These are phyloP conservation scores for Corinectria fuckeliana DNA, from an alignment of 2,329 filamentous ascomycete species.

Conservation along the genomic window DNA sequence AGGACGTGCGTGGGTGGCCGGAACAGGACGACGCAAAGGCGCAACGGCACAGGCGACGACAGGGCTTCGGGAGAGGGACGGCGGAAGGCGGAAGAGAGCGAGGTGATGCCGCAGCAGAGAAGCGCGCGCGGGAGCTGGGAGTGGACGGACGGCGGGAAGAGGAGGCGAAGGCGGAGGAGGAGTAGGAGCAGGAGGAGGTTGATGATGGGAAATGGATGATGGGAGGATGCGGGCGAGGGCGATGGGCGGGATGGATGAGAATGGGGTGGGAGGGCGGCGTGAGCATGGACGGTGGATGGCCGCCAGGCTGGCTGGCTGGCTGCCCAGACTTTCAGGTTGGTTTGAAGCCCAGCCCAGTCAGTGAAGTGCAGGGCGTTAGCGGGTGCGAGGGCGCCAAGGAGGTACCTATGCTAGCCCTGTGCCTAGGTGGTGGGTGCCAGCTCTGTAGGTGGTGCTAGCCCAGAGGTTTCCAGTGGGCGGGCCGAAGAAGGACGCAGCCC, in stretches of 20 bases:
- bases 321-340: neutral
- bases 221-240: conserved; percentile 8
- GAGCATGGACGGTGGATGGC: neutral
- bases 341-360: neutral
- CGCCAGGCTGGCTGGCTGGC: neutral
- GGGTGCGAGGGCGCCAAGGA: conserved; percentile 6
- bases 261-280: neutral
- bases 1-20: too few relatives aligned
- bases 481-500: neutral
- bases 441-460: neutral
- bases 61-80: neutral
- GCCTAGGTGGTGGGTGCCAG: too few relatives aligned
- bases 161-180: too few relatives aligned
- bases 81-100: conserved; percentile 1
- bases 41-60: conserved; percentile 23
- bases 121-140: neutral
- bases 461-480: neutral
- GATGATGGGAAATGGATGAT: conserved; percentile 14
- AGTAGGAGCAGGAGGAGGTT: neutral
- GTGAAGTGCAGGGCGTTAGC: conserved; percentile 4
- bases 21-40: conserved; percentile 32
- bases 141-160: conserved; percentile 3
- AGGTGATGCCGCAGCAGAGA: conserved; percentile 5
- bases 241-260: conserved; percentile 3
- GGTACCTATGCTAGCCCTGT: neutral